Evolutionary conservation across 2,329 filamentous ascomycete genomes (phyloP).

Genomic region (Ophiocordyceps camponoti-leonardi): DNA sequence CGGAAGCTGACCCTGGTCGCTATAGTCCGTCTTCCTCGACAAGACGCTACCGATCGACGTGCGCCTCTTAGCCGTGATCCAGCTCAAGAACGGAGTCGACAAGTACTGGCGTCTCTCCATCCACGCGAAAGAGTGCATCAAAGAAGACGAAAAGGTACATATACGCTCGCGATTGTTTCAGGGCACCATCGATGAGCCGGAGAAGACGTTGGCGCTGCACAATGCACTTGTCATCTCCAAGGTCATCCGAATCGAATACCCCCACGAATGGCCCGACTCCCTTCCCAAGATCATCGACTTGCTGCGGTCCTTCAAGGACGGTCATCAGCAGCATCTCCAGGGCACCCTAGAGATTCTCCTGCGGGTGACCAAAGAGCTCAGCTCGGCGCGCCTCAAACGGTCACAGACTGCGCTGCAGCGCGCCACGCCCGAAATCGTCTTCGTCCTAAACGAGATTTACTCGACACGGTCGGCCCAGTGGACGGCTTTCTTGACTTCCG

Average conservation of each 20-base stretch:
- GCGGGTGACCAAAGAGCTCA: slow-evolving; percentile 79
- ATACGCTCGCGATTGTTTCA: slow-evolving; percentile 64
- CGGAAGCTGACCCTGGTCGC: background rate
- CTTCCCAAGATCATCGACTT: slow-evolving; percentile 43
- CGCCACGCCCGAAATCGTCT: slow-evolving; percentile 69
- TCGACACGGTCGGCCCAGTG: slow-evolving; percentile 54
- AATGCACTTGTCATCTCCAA: slow-evolving; percentile 81
- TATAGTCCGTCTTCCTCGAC: slow-evolving; percentile 65
- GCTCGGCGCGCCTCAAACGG: slow-evolving; percentile 58
- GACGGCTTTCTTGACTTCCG: slow-evolving; percentile 41
- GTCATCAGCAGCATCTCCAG: slow-evolving; percentile 48
- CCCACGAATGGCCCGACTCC: slow-evolving; percentile 61
- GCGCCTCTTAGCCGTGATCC: slow-evolving; percentile 79
- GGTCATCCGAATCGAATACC: slow-evolving; percentile 78
- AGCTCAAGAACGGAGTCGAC: slow-evolving; percentile 93
- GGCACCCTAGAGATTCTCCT: slow-evolving; percentile 63
- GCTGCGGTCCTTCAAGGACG: slow-evolving; percentile 34
- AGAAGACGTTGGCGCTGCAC: slow-evolving; percentile 62
- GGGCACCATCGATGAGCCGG: slow-evolving; percentile 60
- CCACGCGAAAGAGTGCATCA: slow-evolving; percentile 42
- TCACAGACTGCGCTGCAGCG: slow-evolving; percentile 63
- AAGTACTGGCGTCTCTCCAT: slow-evolving; percentile 69
- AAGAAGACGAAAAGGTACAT: slow-evolving; percentile 52
- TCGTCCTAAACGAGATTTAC: slow-evolving; percentile 64
- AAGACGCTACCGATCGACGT: slow-evolving; percentile 58